phyloP scores from a whole-genome alignment of 805 yeast genomes.

The Priceomyces medius region DNA sequence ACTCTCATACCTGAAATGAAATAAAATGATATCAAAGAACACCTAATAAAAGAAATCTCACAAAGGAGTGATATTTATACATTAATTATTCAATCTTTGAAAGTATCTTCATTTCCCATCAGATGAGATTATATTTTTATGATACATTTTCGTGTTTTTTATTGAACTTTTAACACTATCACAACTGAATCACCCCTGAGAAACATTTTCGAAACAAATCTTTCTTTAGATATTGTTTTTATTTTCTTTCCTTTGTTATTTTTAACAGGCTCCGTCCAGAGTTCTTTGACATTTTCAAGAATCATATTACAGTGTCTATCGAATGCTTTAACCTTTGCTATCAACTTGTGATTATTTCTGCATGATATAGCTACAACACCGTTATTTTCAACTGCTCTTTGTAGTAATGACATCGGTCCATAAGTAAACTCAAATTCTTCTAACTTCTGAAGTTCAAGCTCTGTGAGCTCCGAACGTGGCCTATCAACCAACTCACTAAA shows the following conservation, averaged over 20 bases:
- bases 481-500: slow-evolving; percentile 64
- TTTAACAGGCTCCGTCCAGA: slow-evolving; percentile 67
- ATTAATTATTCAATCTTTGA: too few species aligned
- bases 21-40: too few species aligned
- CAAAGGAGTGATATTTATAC: too few species aligned
- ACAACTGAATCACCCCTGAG: slow-evolving; percentile 95
- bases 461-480: slow-evolving; percentile 77
- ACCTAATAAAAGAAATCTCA: too few species aligned
- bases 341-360: slow-evolving; percentile 87
- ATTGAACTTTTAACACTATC: slow-evolving; percentile 57
- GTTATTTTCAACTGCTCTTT: slow-evolving; percentile 71
- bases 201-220: slow-evolving; percentile 87
- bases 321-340: slow-evolving; percentile 89
- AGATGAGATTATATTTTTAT: too few species aligned
- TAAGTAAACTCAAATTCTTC: slow-evolving; percentile 87
- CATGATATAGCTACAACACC: slow-evolving; percentile 83
- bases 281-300: slow-evolving; percentile 86
- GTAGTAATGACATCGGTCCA: slow-evolving; percentile 91
- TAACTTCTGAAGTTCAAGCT: slow-evolving; percentile 71
- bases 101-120: too few species aligned
- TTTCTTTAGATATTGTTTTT: slow-evolving; percentile 57
- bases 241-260: slow-evolving; percentile 70
- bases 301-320: slow-evolving; percentile 96
- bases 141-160: not conserved
- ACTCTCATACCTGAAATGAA: too few species aligned